Conservation (phyloP, 768 basidiomycete genomes). For the Strobilomyces dryophilus region DNA sequence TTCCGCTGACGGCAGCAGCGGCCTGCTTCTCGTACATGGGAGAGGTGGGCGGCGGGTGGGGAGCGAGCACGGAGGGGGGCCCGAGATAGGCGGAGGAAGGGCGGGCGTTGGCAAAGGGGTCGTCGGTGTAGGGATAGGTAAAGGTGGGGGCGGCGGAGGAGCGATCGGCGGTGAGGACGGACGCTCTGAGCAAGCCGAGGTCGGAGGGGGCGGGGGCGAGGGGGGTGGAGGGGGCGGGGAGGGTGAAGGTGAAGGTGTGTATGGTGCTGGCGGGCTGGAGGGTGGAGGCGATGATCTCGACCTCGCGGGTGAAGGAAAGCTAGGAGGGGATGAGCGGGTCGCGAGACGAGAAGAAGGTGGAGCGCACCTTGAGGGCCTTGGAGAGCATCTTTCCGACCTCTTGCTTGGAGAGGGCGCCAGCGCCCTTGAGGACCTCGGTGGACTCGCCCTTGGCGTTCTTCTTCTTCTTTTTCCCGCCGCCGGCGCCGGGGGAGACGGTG, state of each 20-base stretch:
- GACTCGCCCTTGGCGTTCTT: slow-evolving; percentile 57
- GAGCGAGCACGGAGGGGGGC: slow-evolving; percentile 59
- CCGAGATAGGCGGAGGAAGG: slow-evolving; percentile 81
- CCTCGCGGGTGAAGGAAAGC: slow-evolving; percentile 90
- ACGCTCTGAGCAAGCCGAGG: slow-evolving; percentile 56
- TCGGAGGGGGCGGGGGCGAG: slow-evolving; percentile 72
- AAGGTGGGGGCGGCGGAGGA: slow-evolving; percentile 65
- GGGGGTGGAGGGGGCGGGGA: slow-evolving; percentile 73
- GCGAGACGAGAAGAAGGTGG: neutral
- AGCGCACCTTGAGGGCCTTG: slow-evolving; percentile 78
- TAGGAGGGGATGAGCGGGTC: slow-evolving; percentile 24
- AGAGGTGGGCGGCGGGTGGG: slow-evolving; percentile 25
- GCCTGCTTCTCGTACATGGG: slow-evolving; percentile 32
- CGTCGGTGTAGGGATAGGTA: slow-evolving; percentile 69
- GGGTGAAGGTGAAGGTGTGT: slow-evolving; percentile 86
- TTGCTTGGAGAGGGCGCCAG: slow-evolving; percentile 77
- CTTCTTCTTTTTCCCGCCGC: slow-evolving; percentile 70
- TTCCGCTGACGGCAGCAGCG: slow-evolving; percentile 34
- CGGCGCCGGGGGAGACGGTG: slow-evolving; percentile 80
- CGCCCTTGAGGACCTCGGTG: slow-evolving; percentile 61
- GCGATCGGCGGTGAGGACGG: slow-evolving; percentile 65
- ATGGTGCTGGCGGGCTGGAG: slow-evolving; percentile 90
- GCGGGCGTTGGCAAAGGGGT: slow-evolving; percentile 62
- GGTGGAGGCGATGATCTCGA: slow-evolving; percentile 93
- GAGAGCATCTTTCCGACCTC: slow-evolving; percentile 89